Conservation (phyloP, 148 eudicot species). For the Diospyros lotus region DNA sequence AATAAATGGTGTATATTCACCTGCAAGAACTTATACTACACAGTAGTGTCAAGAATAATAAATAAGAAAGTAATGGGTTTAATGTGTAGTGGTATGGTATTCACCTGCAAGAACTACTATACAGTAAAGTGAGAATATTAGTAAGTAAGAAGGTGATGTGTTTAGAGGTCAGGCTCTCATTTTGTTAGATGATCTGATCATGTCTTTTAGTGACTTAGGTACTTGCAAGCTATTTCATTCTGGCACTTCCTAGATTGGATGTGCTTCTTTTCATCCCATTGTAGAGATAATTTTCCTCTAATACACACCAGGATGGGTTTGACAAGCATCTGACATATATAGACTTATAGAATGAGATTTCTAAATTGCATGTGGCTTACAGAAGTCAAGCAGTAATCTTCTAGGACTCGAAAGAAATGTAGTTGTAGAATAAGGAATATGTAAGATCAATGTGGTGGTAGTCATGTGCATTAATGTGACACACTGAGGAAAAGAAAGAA, state of each 20-base stretch:
- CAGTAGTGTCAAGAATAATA: constrained; percentile 2
- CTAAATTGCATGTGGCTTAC: too few relatives aligned
- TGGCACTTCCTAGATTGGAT: not conserved
- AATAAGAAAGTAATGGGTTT: not conserved
- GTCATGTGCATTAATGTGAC: not conserved
- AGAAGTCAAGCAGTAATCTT: not conserved
- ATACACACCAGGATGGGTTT: too few relatives aligned
- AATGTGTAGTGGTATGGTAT: too few relatives aligned
- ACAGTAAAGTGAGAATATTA: not conserved
- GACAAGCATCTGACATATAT: too few relatives aligned
- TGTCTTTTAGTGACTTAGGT: not conserved
- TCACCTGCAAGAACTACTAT: not conserved
- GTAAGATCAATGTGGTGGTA: not conserved
- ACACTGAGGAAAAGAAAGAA: not conserved
- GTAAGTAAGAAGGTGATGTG: not conserved
- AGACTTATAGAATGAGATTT: too few relatives aligned
- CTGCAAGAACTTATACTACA: not conserved
- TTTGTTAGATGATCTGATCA: not conserved
- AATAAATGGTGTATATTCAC: not conserved
- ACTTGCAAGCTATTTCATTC: not conserved
- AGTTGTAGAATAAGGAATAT: not conserved
- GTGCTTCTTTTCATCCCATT: too few relatives aligned
- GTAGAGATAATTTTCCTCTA: too few relatives aligned
- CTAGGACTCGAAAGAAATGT: not conserved
- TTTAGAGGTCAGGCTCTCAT: too few relatives aligned